Evolutionary conservation across 495 filamentous ascomycete species (phyloP).

Genomic region (Xylaria nigripes): DNA sequence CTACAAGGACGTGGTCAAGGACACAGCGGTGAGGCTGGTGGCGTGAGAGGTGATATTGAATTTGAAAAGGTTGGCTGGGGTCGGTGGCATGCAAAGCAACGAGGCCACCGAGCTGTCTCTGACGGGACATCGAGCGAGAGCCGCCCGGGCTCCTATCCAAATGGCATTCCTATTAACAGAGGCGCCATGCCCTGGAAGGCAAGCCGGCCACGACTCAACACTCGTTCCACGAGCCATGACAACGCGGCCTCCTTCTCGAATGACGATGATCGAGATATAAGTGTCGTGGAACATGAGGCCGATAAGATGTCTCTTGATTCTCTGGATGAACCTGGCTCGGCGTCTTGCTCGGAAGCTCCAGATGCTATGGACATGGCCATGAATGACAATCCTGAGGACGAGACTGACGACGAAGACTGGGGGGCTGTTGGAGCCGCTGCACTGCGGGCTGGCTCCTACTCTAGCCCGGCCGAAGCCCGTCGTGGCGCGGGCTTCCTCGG

Average conservation of each 20-base stretch:
- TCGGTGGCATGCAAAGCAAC: conserved; percentile 78
- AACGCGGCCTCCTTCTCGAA: conserved; percentile 70
- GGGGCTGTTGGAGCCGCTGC: conserved; percentile 80
- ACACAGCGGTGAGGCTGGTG: conserved; percentile 52
- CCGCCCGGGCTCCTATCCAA: conserved; percentile 39
- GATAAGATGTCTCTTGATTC: conserved; percentile 97
- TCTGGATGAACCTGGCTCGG: conserved; percentile 62
- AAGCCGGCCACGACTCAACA: conserved; percentile 42
- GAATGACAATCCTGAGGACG: conserved; percentile 63
- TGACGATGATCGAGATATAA: conserved; percentile 55
- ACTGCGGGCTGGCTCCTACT: conserved; percentile 64
- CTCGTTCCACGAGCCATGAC: conserved; percentile 51
- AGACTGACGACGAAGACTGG: conserved; percentile 98
- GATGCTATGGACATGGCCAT: conserved; percentile 59
- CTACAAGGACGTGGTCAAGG: conserved; percentile 61
- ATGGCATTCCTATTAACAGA: conserved; percentile 60
- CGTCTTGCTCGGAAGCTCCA: conserved; percentile 68
- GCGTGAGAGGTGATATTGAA: conserved; percentile 66
- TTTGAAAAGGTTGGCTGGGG: conserved; percentile 99
- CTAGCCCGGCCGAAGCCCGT: conserved; percentile 25
- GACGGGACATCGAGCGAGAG: conserved; percentile 36
- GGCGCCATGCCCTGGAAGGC: conserved; percentile 37
- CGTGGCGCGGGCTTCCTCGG: conserved; percentile 32
- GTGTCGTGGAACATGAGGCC: conserved; percentile 76
- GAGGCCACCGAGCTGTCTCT: conserved; percentile 47